A percentile compares a stretch with the other conserved stretches of the same genome.
Evolutionary conservation across 345 rosid species (phyloP).

Genomic region (Turnera subulata): DNA sequence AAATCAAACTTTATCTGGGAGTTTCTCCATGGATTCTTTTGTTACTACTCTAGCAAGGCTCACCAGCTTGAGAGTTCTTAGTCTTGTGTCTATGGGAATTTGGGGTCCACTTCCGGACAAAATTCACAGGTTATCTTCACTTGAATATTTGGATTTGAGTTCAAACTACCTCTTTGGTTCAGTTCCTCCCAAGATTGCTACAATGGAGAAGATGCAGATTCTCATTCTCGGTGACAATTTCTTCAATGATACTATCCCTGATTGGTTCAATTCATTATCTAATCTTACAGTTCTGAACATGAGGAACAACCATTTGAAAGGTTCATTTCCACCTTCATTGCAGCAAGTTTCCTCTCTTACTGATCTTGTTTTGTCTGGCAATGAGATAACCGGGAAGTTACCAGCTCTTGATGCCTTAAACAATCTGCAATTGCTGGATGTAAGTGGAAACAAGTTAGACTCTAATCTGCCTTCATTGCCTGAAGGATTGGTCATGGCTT

Average conservation of each 20-base stretch:
- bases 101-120: slow-evolving; percentile 81
- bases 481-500: slow-evolving; percentile 33
- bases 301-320: slow-evolving; percentile 41
- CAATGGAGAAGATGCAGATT: slow-evolving; percentile 59
- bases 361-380: slow-evolving; percentile 31
- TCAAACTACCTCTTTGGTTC: slow-evolving; percentile 61
- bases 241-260: slow-evolving; percentile 57
- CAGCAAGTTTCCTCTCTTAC: slow-evolving; percentile 19
- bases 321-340: slow-evolving; percentile 40
- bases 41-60: slow-evolving; percentile 58
- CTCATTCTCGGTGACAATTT: slow-evolving; percentile 49
- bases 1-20: slow-evolving; percentile 45
- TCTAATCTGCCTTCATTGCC: slow-evolving; percentile 39
- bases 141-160: slow-evolving; percentile 64
- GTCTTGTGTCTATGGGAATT: slow-evolving; percentile 57
- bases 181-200: slow-evolving; percentile 59
- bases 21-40: slow-evolving; percentile 68
- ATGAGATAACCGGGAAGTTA: slow-evolving; percentile 42
- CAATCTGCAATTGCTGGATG: slow-evolving; percentile 31
- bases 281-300: slow-evolving; percentile 48
- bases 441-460: slow-evolving; percentile 39
- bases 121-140: slow-evolving; percentile 54
- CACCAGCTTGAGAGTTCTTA: slow-evolving; percentile 50
- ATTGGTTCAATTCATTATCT: slow-evolving; percentile 46
- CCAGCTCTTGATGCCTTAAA: slow-evolving; percentile 32